phyloP scores from a whole-genome alignment of 164 flowering plant genomes.

The Nelumbo lutea region DNA sequence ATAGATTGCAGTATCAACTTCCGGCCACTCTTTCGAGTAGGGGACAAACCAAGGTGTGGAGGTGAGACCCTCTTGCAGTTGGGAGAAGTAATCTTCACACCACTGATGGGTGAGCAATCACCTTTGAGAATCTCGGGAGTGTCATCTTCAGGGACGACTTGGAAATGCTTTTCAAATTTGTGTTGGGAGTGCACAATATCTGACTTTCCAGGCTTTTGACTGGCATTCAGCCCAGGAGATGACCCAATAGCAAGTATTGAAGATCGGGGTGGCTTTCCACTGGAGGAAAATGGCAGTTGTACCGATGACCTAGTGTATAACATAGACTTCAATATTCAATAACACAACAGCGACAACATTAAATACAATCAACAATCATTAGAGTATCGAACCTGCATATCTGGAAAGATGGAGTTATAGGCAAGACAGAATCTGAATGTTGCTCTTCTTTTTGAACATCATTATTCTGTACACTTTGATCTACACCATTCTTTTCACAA shows the following conservation, averaged over 20 bases:
- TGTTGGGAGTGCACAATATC: constrained; percentile 5
- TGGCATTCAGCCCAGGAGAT: constrained; percentile 26
- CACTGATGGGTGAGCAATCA: constrained; percentile 41
- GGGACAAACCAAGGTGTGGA: constrained; percentile 50
- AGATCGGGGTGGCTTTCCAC: constrained; percentile 49
- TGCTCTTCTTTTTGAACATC: constrained; percentile 37
- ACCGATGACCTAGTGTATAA: constrained; percentile 34
- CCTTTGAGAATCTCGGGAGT: constrained; percentile 63
- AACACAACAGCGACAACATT: neutral
- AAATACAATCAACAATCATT: neutral
- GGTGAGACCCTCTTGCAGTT: constrained; percentile 92
- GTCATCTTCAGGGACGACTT: constrained; percentile 47
- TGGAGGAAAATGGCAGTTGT: constrained; percentile 49
- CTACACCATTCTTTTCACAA: constrained; percentile 32
- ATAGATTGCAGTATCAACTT: constrained; percentile 77
- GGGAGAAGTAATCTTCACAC: constrained; percentile 66
- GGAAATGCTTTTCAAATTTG: constrained; percentile 43
- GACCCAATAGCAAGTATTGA: constrained; percentile 32
- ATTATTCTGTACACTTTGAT: constrained; percentile 24
- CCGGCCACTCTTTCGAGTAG: constrained; percentile 53
- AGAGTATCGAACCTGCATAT: constrained; percentile 36
- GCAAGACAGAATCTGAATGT: constrained; percentile 29
- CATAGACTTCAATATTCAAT: neutral
- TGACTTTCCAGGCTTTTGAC: constrained; percentile 31
- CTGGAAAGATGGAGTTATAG: constrained; percentile 36